A percentile compares a stretch with the other conserved stretches of the same genome.
phyloP scores from a whole-genome alignment of 139 green algal species.

The Coelastrella sp. region DNA sequence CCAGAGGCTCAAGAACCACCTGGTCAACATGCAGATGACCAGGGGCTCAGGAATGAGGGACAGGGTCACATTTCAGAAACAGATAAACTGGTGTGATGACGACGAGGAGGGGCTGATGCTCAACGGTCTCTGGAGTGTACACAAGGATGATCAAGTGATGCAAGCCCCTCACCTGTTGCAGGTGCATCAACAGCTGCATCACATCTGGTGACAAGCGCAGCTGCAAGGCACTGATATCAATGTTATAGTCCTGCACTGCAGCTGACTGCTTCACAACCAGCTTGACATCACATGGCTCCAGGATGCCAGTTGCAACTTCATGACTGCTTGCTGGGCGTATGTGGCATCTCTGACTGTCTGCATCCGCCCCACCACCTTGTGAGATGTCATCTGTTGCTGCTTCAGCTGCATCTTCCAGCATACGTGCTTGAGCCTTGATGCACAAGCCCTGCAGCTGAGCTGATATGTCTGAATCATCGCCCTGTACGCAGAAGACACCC shows the following conservation, averaged over 20 bases:
- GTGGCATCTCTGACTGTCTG: slow-evolving; percentile 13
- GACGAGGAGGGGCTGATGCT: neutral
- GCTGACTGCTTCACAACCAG: slow-evolving; percentile 1
- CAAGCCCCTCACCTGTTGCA: slow-evolving; percentile 53
- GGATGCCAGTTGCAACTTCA: slow-evolving; percentile 44
- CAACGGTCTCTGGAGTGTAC: no score
- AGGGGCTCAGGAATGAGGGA: neutral
- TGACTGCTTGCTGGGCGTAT: neutral
- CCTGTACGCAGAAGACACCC: slow-evolving; percentile 28
- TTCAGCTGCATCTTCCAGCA: slow-evolving; percentile 41
- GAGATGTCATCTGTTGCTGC: neutral
- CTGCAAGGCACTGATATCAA: slow-evolving; percentile 57
- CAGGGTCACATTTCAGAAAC: neutral
- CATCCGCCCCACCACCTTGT: no score
- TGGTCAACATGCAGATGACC: neutral
- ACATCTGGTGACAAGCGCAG: slow-evolving; percentile 78
- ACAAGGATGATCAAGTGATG: no score
- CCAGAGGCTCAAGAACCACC: slow-evolving; percentile 65
- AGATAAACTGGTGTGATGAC: neutral
- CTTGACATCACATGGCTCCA: slow-evolving; percentile 59
- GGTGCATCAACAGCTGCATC: slow-evolving; percentile 69
- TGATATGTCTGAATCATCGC: neutral
- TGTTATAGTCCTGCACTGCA: neutral
- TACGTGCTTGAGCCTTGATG: slow-evolving; percentile 31
- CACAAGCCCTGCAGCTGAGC: slow-evolving; percentile 33